Conservation (phyloP, 768 basidiomycete species). For the Boletus edulis region DNA sequence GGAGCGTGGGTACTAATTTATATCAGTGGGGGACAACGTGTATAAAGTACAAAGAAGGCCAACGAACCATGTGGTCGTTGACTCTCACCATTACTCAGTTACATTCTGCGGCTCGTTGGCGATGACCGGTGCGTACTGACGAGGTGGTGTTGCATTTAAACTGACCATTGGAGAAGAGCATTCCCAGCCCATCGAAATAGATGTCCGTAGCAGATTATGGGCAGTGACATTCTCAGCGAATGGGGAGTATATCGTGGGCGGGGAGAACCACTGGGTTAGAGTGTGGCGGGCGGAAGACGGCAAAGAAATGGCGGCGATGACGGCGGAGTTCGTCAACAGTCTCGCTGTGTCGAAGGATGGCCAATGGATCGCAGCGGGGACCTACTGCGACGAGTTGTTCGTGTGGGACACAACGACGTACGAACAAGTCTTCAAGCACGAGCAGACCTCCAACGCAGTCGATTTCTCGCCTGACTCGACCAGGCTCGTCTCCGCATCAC, state of each 20-base stretch:
- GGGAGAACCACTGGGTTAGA: neutral
- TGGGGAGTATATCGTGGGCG: neutral
- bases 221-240: neutral
- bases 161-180: neutral
- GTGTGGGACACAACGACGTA: neutral
- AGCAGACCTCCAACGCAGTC: neutral
- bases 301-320: neutral
- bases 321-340: fast-evolving
- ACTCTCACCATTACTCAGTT: neutral
- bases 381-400: no score
- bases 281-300: neutral
- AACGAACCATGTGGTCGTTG: neutral
- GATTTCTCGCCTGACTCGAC: neutral
- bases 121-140: neutral
- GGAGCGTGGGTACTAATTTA: neutral
- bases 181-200: neutral
- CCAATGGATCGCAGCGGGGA: neutral
- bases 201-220: neutral
- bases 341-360: neutral
- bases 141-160: neutral
- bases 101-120: neutral
- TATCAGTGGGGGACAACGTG: neutral
- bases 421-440: neutral
- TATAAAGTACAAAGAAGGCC: no score
- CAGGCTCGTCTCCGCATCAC: neutral